Evolutionary conservation across 2,329 filamentous ascomycete species (phyloP).

Genomic region (Chaetothyriales sp.): DNA sequence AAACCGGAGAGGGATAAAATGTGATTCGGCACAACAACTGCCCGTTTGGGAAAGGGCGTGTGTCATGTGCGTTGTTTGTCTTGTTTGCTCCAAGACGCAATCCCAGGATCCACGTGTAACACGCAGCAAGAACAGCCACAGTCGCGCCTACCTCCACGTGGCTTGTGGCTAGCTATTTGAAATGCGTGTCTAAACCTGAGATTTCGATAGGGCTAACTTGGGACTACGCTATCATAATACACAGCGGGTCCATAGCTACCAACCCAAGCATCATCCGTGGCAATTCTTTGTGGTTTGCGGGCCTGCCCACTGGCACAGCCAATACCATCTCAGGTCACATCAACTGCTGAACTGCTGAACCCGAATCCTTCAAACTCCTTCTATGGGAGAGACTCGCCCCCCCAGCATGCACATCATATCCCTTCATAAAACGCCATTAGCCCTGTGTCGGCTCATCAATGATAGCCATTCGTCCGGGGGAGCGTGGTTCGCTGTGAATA

Average conservation of each 20-base stretch:
- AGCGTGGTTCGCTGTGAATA: conserved; percentile 29
- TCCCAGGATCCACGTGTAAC: too few relatives aligned
- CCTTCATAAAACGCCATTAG: background rate
- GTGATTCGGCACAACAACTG: too few relatives aligned
- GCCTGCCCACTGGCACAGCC: background rate
- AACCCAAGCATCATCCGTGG: background rate
- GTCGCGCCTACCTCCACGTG: too few relatives aligned
- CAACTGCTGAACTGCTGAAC: background rate
- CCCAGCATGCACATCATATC: background rate
- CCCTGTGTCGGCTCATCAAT: conserved; percentile 18
- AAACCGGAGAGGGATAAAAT: background rate
- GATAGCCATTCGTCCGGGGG: conserved; percentile 22
- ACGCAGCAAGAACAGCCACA: too few relatives aligned
- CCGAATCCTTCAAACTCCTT: background rate
- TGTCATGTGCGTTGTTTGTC: too few relatives aligned
- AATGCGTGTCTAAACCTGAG: too few relatives aligned
- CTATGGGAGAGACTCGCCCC: background rate
- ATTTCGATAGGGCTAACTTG: background rate
- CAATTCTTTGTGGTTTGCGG: background rate
- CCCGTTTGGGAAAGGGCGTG: too few relatives aligned
- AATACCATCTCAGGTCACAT: background rate
- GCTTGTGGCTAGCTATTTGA: too few relatives aligned
- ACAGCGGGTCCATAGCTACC: background rate
- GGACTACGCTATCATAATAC: background rate
- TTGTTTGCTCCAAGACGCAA: too few relatives aligned